A percentile compares a stretch with the other conserved stretches of the same genome.
Evolutionary conservation across 2,329 filamentous ascomycete species (phyloP).

Genomic region (Chaetomiaceae sp.): DNA sequence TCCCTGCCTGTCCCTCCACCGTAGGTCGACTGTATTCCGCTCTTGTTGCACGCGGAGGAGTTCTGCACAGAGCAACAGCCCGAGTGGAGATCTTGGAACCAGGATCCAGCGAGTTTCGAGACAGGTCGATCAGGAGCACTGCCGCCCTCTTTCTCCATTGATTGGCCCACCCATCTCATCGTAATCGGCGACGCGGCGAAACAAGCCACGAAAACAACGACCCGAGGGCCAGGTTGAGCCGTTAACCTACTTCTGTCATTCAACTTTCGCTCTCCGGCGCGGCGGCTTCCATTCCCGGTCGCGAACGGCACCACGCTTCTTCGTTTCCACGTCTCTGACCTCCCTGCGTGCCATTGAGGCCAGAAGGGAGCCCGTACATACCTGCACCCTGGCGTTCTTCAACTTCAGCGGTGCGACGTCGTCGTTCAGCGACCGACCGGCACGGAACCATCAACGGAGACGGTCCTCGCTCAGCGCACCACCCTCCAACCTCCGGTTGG

Average conservation of each 20-base stretch:
- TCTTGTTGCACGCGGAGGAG: not conserved
- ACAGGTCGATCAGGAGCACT: not conserved
- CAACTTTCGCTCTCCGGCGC: too few species aligned
- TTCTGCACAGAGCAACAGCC: not conserved
- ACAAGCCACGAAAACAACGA: not conserved
- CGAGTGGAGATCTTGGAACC: not conserved
- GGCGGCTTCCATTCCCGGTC: too few species aligned
- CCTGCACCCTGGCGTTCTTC: slow-evolving; percentile 46
- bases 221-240: not conserved
- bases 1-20: not conserved
- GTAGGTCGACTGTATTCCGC: not conserved
- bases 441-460: slow-evolving; percentile 45
- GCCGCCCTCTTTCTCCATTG: not conserved
- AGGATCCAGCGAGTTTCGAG: not conserved
- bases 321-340: too few species aligned
- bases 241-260: too few species aligned
- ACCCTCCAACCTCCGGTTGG: slow-evolving; percentile 31
- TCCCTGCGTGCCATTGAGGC: slow-evolving; percentile 15
- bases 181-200: slow-evolving; percentile 2
- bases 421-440: slow-evolving; percentile 47
- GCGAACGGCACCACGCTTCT: too few species aligned
- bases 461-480: slow-evolving; percentile 41
- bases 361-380: slow-evolving; percentile 23
- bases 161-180: not conserved
- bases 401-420: slow-evolving; percentile 45